Conservation (phyloP, 768 basidiomycete species). For the Phaeotremella skinneri region DNA sequence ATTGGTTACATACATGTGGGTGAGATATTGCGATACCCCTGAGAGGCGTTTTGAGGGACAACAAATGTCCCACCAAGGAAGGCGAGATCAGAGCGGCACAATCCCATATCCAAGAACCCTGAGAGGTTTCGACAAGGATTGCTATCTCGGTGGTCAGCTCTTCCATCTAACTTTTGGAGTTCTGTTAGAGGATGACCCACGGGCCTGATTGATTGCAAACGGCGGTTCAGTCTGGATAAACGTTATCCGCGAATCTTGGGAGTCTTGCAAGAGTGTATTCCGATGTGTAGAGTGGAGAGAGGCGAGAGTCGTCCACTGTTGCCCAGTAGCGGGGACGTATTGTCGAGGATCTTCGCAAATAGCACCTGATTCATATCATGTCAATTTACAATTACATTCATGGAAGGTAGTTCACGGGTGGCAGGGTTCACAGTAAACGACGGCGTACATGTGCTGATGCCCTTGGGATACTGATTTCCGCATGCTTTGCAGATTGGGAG, state of each 20-base stretch:
- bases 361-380: slow-evolving; percentile 14
- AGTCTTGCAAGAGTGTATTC: slow-evolving; percentile 34
- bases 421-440: slow-evolving; percentile 4
- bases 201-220: slow-evolving; percentile 49
- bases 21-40: slow-evolving; percentile 49
- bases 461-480: slow-evolving; percentile 43
- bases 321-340: slow-evolving; percentile 40
- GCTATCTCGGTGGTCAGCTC: slow-evolving; percentile 19
- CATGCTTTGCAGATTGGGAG: slow-evolving; percentile 48
- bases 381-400: neutral
- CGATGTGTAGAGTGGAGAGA: slow-evolving; percentile 26
- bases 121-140: slow-evolving; percentile 41
- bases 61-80: slow-evolving; percentile 27
- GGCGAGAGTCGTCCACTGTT: slow-evolving; percentile 41
- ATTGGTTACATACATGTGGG: slow-evolving; percentile 41
- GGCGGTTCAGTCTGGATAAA: slow-evolving; percentile 40
- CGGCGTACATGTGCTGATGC: slow-evolving; percentile 24
- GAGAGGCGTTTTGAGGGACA: slow-evolving; percentile 30
- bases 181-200: slow-evolving; percentile 23
- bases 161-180: neutral
- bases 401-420: neutral
- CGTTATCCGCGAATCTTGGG: slow-evolving; percentile 38
- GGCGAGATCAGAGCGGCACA: slow-evolving; percentile 43
- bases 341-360: slow-evolving; percentile 47
- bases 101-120: slow-evolving; percentile 50